phyloP scores from a whole-genome alignment of 345 rosid genomes.

The Camelina laxa region DNA sequence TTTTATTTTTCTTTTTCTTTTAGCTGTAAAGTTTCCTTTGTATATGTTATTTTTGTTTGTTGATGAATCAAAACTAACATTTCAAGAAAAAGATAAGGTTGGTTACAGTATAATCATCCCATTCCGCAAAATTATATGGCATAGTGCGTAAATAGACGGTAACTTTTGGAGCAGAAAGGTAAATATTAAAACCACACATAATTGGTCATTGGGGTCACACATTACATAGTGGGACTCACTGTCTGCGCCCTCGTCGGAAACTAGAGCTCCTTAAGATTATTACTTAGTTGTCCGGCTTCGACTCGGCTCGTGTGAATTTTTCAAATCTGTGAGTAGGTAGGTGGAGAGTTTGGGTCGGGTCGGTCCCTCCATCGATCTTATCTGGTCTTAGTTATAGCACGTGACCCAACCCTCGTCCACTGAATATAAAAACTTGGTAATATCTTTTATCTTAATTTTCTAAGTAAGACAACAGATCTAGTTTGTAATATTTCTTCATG shows the following conservation, averaged over 20 bases:
- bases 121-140: neutral
- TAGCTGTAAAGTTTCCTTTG: no score
- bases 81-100: no score
- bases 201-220: constrained; percentile 24
- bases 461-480: neutral
- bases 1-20: no score
- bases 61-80: no score
- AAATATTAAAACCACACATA: constrained; percentile 5
- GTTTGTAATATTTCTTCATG: neutral
- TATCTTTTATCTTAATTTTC: neutral
- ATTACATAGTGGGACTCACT: constrained; percentile 19
- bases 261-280: constrained; percentile 10
- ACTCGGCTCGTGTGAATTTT: neutral
- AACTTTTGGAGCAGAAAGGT: constrained; percentile 5
- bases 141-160: constrained; percentile 18
- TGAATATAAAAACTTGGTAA: neutral
- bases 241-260: constrained; percentile 31
- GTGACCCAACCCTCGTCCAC: constrained; percentile 41
- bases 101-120: no score
- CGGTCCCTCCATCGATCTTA: constrained; percentile 21
- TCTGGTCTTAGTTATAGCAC: constrained; percentile 35
- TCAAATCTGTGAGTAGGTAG: constrained; percentile 7
- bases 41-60: no score
- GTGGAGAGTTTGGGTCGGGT: constrained; percentile 38
- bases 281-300: neutral